Evolutionary conservation across 305 asterid species (phyloP).

Genomic region (Fraxinus greggii): DNA sequence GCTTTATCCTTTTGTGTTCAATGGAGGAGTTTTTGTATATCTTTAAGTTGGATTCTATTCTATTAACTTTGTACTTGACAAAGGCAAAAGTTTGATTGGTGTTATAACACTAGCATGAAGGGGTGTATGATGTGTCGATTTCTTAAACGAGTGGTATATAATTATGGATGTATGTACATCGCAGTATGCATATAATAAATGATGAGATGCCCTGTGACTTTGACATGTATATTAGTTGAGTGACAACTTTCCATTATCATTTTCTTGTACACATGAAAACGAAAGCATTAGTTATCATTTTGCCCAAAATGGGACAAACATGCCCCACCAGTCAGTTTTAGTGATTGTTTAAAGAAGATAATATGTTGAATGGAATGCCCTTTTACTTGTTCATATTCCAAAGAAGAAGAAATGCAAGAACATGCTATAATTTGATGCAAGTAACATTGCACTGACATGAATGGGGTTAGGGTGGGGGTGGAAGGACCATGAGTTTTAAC

Average conservation of each 20-base stretch:
- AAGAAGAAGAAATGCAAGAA: neutral
- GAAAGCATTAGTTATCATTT: neutral
- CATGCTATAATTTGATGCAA: neutral
- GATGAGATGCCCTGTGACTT: neutral
- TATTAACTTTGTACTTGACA: neutral
- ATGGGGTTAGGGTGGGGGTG: neutral
- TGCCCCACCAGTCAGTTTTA: neutral
- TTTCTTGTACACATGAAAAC: neutral
- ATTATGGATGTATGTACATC: neutral
- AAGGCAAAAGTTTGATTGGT: neutral
- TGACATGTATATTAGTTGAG: neutral
- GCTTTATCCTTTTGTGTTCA: neutral
- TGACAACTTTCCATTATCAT: neutral
- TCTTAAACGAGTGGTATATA: neutral
- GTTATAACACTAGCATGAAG: neutral
- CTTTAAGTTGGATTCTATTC: neutral
- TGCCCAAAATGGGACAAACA: neutral
- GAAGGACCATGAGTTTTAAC: conserved; percentile 2
- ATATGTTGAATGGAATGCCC: neutral
- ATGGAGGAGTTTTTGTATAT: neutral
- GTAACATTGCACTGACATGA: neutral
- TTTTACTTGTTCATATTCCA: neutral
- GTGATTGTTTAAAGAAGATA: neutral
- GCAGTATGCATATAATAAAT: neutral
- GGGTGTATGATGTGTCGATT: neutral